Evolutionary conservation across 2,329 filamentous ascomycete species (phyloP).

Genomic region (Talaromyces rugulosus): DNA sequence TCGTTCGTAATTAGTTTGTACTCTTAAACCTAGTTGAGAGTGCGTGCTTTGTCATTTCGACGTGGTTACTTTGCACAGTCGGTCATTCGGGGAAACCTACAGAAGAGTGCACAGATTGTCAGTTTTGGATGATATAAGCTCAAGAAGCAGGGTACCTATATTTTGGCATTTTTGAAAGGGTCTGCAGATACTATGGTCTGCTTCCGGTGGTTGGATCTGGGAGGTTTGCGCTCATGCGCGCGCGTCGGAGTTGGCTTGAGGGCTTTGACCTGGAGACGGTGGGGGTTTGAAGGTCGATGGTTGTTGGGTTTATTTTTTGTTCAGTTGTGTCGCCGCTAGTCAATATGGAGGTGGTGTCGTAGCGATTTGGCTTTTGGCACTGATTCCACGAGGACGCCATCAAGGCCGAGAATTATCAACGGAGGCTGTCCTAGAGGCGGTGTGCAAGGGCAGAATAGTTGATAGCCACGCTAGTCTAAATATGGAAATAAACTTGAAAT

Average conservation of each 20-base stretch:
- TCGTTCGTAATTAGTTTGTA: background rate
- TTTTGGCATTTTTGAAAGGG: slow-evolving; percentile 69
- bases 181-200: background rate
- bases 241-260: background rate
- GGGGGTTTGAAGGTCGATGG: background rate
- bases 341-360: background rate
- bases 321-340: background rate
- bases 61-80: background rate
- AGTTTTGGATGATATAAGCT: background rate
- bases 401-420: background rate
- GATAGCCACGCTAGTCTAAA: background rate
- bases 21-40: background rate
- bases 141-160: slow-evolving; percentile 56
- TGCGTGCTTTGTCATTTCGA: slow-evolving; percentile 12
- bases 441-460: background rate
- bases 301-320: background rate
- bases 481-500: background rate
- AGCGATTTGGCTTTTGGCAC: background rate
- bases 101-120: slow-evolving; percentile 59
- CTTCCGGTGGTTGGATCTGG: background rate
- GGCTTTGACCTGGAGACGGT: background rate
- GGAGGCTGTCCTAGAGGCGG: background rate
- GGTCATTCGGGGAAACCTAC: slow-evolving; percentile 41
- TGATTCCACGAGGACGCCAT: background rate
- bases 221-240: background rate